Evolutionary conservation across 768 basidiomycete genomes (phyloP).

Genomic region (Leccinum broughii): DNA sequence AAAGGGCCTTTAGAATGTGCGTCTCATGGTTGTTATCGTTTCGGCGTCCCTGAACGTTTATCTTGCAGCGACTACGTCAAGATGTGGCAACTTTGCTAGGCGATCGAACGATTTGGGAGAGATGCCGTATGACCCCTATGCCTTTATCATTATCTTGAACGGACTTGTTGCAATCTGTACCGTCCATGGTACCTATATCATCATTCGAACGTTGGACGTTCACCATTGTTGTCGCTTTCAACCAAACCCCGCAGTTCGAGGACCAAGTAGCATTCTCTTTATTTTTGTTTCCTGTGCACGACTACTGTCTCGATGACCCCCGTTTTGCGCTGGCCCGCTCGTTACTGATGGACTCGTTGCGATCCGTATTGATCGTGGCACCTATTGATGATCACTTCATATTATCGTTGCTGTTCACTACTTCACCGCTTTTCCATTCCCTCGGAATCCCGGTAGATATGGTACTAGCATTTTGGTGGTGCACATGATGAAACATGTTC

Average conservation of each 20-base stretch:
- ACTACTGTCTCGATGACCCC: not conserved
- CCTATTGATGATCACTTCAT: not conserved
- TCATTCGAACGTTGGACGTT: not conserved
- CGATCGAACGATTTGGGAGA: not conserved
- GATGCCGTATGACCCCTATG: not conserved
- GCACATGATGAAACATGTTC: not conserved
- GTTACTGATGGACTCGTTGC: not conserved
- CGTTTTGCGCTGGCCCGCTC: not conserved
- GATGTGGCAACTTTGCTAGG: constrained; percentile 34
- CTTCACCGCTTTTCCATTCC: not conserved
- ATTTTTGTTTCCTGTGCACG: not conserved
- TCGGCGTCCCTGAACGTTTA: not conserved
- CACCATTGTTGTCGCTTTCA: not conserved
- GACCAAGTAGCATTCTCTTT: not conserved
- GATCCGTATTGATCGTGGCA: not conserved
- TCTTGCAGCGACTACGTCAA: constrained; percentile 33
- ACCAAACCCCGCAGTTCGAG: not conserved
- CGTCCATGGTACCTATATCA: not conserved
- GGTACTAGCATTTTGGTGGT: not conserved
- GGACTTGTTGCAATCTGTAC: constrained; percentile 3
- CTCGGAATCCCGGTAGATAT: not conserved
- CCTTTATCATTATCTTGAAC: not conserved
- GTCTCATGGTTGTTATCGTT: not conserved
- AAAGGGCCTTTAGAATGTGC: constrained; percentile 71
- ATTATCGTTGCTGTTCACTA: not conserved